Percentiles rank a stretch among this genome's conserved stretches.
phyloP scores from a whole-genome alignment of 1,139 yeast species.

The Hyphopichia burtonii region DNA sequence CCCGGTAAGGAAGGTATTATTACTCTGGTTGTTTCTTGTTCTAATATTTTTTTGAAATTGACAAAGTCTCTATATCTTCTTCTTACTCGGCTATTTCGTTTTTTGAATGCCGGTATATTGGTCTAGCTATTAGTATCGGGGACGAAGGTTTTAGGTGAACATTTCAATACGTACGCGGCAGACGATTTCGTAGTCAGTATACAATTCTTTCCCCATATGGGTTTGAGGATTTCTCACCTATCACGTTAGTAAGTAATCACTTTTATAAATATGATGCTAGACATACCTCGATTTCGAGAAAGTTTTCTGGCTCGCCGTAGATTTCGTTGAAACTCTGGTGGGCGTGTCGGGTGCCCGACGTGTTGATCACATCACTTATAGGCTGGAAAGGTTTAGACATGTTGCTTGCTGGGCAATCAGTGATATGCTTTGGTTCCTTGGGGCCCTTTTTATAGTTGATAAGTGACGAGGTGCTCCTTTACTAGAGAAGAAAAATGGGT shows the following conservation, averaged over 20 bases:
- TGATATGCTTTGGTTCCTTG: too few species aligned
- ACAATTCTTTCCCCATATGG: constrained; percentile 66
- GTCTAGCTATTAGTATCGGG: constrained; percentile 36
- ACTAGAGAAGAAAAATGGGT: too few species aligned
- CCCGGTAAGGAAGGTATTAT: constrained; percentile 89
- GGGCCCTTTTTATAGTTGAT: not conserved
- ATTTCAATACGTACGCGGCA: constrained; percentile 62
- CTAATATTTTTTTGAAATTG: constrained; percentile 69
- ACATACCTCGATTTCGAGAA: constrained; percentile 81
- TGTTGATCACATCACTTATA: constrained; percentile 43
- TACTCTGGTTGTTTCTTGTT: constrained; percentile 73
- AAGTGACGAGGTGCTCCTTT: not conserved
- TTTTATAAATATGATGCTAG: not conserved
- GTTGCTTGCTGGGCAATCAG: too few species aligned
- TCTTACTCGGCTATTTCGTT: constrained; percentile 66
- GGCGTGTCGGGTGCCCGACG: constrained; percentile 36
- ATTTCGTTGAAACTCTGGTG: constrained; percentile 76
- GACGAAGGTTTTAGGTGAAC: too few species aligned
- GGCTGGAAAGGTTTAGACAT: constrained; percentile 48
- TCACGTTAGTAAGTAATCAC: constrained; percentile 13
- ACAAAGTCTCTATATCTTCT: constrained; percentile 92
- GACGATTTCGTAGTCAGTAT: constrained; percentile 87
- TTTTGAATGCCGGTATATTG: constrained; percentile 82
- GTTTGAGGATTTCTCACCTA: constrained; percentile 73
- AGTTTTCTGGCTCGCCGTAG: constrained; percentile 94